Percentiles rank a stretch among this genome's conserved stretches.
Evolutionary conservation across 1,139 yeast genomes (phyloP).

Genomic region (Candida dubliniensis): DNA sequence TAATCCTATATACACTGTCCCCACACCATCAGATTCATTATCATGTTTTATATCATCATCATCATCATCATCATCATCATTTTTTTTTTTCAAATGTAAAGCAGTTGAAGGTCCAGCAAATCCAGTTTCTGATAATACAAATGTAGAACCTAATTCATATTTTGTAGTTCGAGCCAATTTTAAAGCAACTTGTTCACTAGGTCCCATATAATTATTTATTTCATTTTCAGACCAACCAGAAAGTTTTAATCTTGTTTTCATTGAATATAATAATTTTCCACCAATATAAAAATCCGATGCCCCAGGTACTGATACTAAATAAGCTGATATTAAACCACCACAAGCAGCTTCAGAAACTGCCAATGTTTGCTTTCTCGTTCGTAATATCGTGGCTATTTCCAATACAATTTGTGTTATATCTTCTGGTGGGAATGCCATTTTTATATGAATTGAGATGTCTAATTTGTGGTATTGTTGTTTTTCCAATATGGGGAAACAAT

Average conservation of each 20-base stretch:
- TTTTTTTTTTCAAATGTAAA: conserved; percentile 31
- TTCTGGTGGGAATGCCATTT: conserved; percentile 61
- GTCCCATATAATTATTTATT: conserved; percentile 73
- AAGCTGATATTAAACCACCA: conserved; percentile 82
- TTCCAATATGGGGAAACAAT: too few relatives aligned
- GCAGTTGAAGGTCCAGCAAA: conserved; percentile 76
- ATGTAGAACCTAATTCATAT: conserved; percentile 80
- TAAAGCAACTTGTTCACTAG: conserved; percentile 72
- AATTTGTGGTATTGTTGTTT: too few relatives aligned
- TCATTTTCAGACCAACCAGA: conserved; percentile 79
- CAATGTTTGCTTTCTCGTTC: conserved; percentile 57
- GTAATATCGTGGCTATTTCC: conserved; percentile 57
- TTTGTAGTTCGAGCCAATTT: conserved; percentile 76
- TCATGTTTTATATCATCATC: not conserved
- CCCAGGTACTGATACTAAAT: conserved; percentile 78
- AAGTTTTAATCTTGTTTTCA: conserved; percentile 69
- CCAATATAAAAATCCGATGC: conserved; percentile 84
- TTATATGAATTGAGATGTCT: too few relatives aligned
- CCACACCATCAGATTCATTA: conserved; percentile 38
- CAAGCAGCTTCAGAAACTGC: conserved; percentile 88
- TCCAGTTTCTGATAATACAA: conserved; percentile 81
- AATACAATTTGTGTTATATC: conserved; percentile 51
- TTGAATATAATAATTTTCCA: conserved; percentile 75
- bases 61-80: conserved; percentile 15
- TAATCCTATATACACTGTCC: conserved; percentile 71